Evolutionary conservation across 306 rosid genomes (phyloP).

Genomic region (Inga leiocalycina): DNA sequence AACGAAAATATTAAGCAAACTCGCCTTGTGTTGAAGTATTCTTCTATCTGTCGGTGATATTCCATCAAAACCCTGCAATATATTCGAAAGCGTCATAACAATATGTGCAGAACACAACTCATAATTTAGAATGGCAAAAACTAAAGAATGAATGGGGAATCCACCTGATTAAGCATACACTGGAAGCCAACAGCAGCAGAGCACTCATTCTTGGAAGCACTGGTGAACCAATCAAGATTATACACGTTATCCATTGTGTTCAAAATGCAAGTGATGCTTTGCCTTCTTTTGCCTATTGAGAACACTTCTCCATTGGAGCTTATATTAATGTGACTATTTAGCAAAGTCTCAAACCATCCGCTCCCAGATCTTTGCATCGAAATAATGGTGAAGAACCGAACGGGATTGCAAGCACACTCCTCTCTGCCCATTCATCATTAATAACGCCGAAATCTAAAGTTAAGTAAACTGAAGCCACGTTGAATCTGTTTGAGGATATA

Average conservation of each 20-base stretch:
- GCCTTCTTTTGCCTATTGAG: slow-evolving; percentile 72
- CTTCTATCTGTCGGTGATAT: slow-evolving; percentile 53
- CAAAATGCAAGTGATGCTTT: slow-evolving; percentile 58
- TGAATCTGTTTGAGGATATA: neutral
- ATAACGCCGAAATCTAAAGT: slow-evolving; percentile 4
- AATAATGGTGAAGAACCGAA: slow-evolving; percentile 76
- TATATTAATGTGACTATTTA: slow-evolving; percentile 82
- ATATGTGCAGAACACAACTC: neutral
- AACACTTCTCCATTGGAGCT: slow-evolving; percentile 93
- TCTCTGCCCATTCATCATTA: slow-evolving; percentile 53
- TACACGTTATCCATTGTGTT: slow-evolving; percentile 77
- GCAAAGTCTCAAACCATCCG: slow-evolving; percentile 93
- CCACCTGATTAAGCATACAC: slow-evolving; percentile 97
- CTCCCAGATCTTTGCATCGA: slow-evolving; percentile 99
- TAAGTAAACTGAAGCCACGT: neutral
- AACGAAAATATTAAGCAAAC: slow-evolving; percentile 61
- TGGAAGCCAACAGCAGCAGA: slow-evolving; percentile 88
- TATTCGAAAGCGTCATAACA: neutral
- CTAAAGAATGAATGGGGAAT: neutral
- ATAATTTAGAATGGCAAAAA: neutral
- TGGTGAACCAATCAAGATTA: slow-evolving; percentile 75
- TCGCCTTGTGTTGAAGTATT: slow-evolving; percentile 54
- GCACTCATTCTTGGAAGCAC: slow-evolving; percentile 89
- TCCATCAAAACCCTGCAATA: slow-evolving; percentile 50
- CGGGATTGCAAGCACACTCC: slow-evolving; percentile 83